Evolutionary conservation across 2,329 filamentous ascomycete species (phyloP), one percentile per base, ranked within the genome.

Genomic region (Fusarium virguliforme): DNA sequence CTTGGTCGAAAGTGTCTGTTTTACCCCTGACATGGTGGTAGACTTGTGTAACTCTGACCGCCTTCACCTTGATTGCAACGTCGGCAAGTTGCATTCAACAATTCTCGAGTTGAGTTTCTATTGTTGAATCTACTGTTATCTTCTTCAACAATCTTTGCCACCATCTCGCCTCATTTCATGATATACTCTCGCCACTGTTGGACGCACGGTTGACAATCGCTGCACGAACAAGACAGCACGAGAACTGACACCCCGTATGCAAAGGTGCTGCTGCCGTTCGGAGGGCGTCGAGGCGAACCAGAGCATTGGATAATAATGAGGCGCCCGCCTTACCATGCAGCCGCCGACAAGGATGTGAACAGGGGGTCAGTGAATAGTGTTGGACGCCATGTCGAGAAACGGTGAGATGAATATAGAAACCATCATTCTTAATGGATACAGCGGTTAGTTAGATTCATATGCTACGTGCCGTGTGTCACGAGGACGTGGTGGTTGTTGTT

Each of bases 21-120:
- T 48, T 48, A 48, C 43, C 43, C 43, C 43, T 48, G 43, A 48
- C 41, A 30, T 30, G 28, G 28, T n/a, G n/a, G n/a, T n/a, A n/a
- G n/a, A n/a, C n/a, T n/a, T n/a, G 43, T 48, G 43, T 48, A 48
- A 48, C 43, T 48, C n/a, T 48, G 13, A 48, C 43, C 43, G 43
- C 43, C 43, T 48, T 48, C 8, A n/a, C 43, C 24, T 48, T n/a
- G 22, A 26, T 13, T 24, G 40, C 7, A 43, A 43, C 22, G 18
- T 24, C 10, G 15, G 43, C 15, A 10, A 48, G 43, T 48, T 48
- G 43, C 43, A 48, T 48, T 48, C 43, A 48, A 48, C 43, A 48
- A 15, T 48, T 26, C 26, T 46, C 6, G 7, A 48, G 15, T 48
- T 48, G 43, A 24, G 22, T 24, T 28, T 24, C 43, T n/a, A 13